A percentile compares a stretch with the other conserved stretches of the same genome.
Conservation (phyloP, 2,329 filamentous ascomycete genomes). For the Setomelanomma holmii region DNA sequence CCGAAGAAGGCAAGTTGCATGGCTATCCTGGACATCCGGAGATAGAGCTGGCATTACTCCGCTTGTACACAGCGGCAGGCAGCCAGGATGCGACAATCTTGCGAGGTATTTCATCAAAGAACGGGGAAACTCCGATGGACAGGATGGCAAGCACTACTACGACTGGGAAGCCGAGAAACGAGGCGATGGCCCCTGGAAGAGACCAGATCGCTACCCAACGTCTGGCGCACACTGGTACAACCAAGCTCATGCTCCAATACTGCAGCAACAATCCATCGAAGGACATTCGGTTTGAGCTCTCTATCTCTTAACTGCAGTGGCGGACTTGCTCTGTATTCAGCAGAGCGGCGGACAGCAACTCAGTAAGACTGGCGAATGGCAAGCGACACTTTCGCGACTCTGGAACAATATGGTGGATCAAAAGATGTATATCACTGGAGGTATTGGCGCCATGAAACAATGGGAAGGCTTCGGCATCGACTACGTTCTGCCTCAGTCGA, state of each 20-base stretch:
- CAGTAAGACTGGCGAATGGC: slow-evolving; percentile 6
- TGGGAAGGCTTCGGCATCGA: slow-evolving; percentile 68
- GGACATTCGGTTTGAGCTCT: slow-evolving; percentile 67
- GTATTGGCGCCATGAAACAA: slow-evolving; percentile 64
- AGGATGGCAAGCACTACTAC: slow-evolving; percentile 61
- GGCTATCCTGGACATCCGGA: slow-evolving; percentile 69
- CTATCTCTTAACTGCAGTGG: slow-evolving; percentile 66
- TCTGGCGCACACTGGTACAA: slow-evolving; percentile 57
- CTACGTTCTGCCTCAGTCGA: slow-evolving; percentile 64
- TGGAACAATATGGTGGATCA: slow-evolving; percentile 68
- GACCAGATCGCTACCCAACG: slow-evolving; percentile 58
- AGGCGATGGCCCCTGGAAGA: slow-evolving; percentile 57
- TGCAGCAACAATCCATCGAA: slow-evolving; percentile 62
- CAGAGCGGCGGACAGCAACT: slow-evolving; percentile 38
- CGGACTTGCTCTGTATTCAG: slow-evolving; percentile 55
- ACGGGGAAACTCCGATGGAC: slow-evolving; percentile 61
- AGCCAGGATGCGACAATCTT: slow-evolving; percentile 53
- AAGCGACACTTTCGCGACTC: slow-evolving; percentile 54
- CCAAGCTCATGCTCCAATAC: slow-evolving; percentile 64
- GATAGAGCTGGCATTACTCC: slow-evolving; percentile 59
- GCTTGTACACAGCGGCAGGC: slow-evolving; percentile 53
- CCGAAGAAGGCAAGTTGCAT: slow-evolving; percentile 57
- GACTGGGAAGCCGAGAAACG: slow-evolving; percentile 61
- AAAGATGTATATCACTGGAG: slow-evolving; percentile 70
- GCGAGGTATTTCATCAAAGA: slow-evolving; percentile 66